A percentile compares a stretch with the other conserved stretches of the same genome.
These are phyloP conservation scores for Geosiphon pyriformis DNA, from an alignment of 192 early-diverging fungal species.

Conservation along the genomic window DNA sequence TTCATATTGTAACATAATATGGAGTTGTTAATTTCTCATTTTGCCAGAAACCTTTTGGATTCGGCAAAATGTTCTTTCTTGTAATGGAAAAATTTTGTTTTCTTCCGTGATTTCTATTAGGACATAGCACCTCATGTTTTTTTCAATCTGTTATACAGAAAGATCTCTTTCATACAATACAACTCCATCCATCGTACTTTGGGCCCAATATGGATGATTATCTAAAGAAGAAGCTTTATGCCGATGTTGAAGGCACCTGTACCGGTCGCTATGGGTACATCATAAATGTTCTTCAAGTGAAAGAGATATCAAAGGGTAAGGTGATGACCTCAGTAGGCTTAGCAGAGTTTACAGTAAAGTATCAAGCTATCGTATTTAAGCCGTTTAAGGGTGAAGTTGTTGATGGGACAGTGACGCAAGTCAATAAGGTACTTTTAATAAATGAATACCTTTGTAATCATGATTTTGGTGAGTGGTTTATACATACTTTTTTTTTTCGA, in stretches of 20 bases:
- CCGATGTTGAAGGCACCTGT: conserved; percentile 94
- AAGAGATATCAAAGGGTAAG: conserved; percentile 77
- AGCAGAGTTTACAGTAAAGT: conserved; percentile 87
- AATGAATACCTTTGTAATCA: not conserved
- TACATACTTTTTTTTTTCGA: not conserved
- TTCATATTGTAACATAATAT: too few species aligned
- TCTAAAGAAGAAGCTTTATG: conserved; percentile 78
- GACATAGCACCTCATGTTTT: too few species aligned
- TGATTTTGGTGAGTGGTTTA: not conserved
- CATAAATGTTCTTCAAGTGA: conserved; percentile 77
- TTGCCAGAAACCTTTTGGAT: too few species aligned
- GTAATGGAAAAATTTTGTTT: too few species aligned
- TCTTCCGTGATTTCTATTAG: too few species aligned
- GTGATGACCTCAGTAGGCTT: conserved; percentile 69
- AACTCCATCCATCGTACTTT: conserved; percentile 89
- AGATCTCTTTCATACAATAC: conserved; percentile 88
- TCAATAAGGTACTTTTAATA: conserved; percentile 66
- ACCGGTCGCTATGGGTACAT: conserved; percentile 91
- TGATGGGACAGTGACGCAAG: conserved; percentile 82
- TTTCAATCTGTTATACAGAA: too few species aligned
- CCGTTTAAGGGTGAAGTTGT: conserved; percentile 96
- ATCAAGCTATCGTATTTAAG: conserved; percentile 96
- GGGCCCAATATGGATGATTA: conserved; percentile 72
- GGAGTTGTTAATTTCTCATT: too few species aligned
- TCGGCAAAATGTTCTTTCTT: too few species aligned